These are phyloP conservation scores for Psidium guajava DNA, from an alignment of 345 rosid species.

Conservation along the genomic window DNA sequence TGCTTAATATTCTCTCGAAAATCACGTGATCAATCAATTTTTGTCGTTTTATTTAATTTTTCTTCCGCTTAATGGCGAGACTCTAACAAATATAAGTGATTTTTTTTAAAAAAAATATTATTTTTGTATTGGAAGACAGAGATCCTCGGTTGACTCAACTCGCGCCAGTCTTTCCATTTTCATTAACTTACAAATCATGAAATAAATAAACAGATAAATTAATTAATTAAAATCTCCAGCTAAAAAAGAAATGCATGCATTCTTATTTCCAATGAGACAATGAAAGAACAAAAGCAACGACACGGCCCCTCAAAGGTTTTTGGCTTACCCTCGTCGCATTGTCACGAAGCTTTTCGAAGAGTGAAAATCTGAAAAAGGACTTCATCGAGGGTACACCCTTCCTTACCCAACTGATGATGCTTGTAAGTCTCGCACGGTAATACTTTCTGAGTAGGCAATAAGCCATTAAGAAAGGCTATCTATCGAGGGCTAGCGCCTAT, in stretches of 20 bases:
- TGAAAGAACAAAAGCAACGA: not conserved
- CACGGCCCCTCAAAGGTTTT: not conserved
- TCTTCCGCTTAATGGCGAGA: not conserved
- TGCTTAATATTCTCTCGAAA: not conserved
- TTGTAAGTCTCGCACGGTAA: not conserved
- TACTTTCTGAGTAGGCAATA: not conserved
- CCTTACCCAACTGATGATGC: not conserved
- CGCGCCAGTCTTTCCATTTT: not conserved
- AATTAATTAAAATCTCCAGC: not conserved
- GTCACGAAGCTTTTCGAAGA: not conserved
- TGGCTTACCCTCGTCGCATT: not conserved
- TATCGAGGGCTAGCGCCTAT: accelerated
- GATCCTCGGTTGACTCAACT: not conserved
- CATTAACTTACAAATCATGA: not conserved
- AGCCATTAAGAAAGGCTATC: not conserved
- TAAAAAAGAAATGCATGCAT: not conserved
- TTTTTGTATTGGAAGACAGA: not conserved
- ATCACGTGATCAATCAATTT: accelerated
- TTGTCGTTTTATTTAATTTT: not conserved
- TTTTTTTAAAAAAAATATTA: not conserved
- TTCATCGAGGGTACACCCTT: too few species aligned
- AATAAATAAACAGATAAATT: not conserved
- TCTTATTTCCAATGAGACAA: not conserved
- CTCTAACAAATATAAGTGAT: not conserved
- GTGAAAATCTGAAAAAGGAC: not conserved